Evolutionary conservation across 108 stramenopile species (phyloP).

Genomic region (Cyclotella kingstonii): DNA sequence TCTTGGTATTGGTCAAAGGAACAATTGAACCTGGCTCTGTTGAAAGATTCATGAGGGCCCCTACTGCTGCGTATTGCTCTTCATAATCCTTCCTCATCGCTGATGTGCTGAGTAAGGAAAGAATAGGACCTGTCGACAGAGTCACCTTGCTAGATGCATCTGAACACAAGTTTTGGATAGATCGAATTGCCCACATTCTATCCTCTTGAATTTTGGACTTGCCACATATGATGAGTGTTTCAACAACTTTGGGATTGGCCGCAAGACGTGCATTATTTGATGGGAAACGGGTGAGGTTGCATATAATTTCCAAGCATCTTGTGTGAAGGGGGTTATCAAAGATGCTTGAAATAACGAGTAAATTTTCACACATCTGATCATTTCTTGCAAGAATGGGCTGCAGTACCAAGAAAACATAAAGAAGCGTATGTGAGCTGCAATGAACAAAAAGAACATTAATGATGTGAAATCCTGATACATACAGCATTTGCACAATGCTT

Average conservation of each 20-base stretch:
- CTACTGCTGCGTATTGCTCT: constrained; percentile 71
- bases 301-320: constrained; percentile 82
- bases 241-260: constrained; percentile 46
- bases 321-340: constrained; percentile 67
- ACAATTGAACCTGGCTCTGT: constrained; percentile 83
- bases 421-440: background rate
- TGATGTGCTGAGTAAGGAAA: constrained; percentile 59
- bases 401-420: background rate
- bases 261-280: constrained; percentile 58
- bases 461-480: constrained; percentile 18
- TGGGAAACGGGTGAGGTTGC: constrained; percentile 76
- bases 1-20: constrained; percentile 76
- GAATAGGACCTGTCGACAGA: constrained; percentile 49
- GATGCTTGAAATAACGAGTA: constrained; percentile 46
- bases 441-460: background rate
- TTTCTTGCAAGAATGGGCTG: constrained; percentile 46
- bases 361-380: constrained; percentile 39
- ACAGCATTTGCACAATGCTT: constrained; percentile 74
- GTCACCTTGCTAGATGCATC: constrained; percentile 58
- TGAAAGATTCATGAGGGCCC: constrained; percentile 71
- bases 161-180: constrained; percentile 75
- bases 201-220: constrained; percentile 50
- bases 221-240: constrained; percentile 48
- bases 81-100: constrained; percentile 60
- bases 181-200: constrained; percentile 69